A percentile compares a stretch with the other conserved stretches of the same genome.
Evolutionary conservation across 164 flowering plant genomes (phyloP).

Genomic region (Litsea cubeba): DNA sequence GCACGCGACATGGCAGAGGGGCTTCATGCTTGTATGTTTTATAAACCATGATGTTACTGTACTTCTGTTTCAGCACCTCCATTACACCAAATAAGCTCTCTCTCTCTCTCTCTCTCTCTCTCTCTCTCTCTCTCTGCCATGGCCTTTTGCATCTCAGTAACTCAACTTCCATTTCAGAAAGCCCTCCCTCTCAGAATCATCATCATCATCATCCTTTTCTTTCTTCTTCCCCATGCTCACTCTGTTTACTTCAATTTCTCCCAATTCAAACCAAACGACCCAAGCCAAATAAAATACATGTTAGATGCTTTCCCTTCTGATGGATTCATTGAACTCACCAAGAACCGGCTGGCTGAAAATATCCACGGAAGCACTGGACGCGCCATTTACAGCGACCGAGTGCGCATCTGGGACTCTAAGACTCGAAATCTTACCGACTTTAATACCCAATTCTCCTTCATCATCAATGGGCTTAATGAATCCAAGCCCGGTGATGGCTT

Average conservation of each 20-base stretch:
- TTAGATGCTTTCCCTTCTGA: background rate
- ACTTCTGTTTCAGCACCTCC: too few species aligned
- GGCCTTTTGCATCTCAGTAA: background rate
- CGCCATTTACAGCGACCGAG: background rate
- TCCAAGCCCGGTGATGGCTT: slow-evolving; percentile 36
- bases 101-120: too few species aligned
- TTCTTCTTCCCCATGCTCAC: background rate
- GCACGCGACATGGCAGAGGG: too few species aligned
- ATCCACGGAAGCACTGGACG: slow-evolving; percentile 13
- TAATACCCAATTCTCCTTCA: slow-evolving; percentile 24
- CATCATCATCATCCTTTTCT: background rate
- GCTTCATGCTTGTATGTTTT: too few species aligned
- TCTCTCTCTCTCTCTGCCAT: background rate
- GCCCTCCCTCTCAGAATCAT: background rate
- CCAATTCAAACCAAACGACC: background rate
- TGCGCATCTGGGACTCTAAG: slow-evolving; percentile 17
- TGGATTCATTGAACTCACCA: slow-evolving; percentile 5
- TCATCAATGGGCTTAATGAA: slow-evolving; percentile 9
- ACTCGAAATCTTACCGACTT: slow-evolving; percentile 11
- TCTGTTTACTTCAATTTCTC: background rate
- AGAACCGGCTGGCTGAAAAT: slow-evolving; percentile 16
- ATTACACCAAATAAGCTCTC: too few species aligned
- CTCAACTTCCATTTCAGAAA: background rate
- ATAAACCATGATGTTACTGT: too few species aligned
- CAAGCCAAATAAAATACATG: background rate